Evolutionary conservation across 371 early-diverging fungal genomes (phyloP), one percentile per base, ranked within the genome.

Genomic region (Syncephalastrum contaminatum): DNA sequence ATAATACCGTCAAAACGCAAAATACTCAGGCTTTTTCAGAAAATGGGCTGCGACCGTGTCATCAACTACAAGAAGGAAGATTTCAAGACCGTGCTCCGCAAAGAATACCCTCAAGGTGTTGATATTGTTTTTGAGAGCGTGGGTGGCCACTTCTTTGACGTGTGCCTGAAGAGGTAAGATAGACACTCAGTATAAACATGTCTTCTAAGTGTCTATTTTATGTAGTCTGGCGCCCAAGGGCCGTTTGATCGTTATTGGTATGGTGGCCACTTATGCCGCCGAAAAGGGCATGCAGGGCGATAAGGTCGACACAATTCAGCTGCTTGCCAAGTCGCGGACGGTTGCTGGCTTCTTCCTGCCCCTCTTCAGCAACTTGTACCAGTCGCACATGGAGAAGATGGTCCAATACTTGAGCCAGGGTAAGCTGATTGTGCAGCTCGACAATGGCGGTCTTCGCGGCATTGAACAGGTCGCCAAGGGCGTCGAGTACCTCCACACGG

Each of bases 211-310:
- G 15, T 25, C 46, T 21, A 19, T 42, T n/a, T 24, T 3, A 13
- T 21, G 24, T 51, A 65, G 69, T 45, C 62, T 83, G 48, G 81
- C 81, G 16, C 60, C 71, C 4, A 67, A 75, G 43, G 82, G 83
- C 30, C 75, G 84, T n/a, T 61, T 86, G 50, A 74, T 86, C 61
- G 75, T 86, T 18, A 82, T 86, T 56, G 86, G 86, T 39, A 76
- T 77, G 51, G 62, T 82, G 24, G 60, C 80, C 19, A 62, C 63
- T 10, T 86, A 86, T 58, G 60, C 67, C 40, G 50, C 41, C 44
- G 47, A 52, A 3, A 52, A 56, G 42, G 72, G 69, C 24, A 70
- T 82, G 50, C 66, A 70, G 50, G 69, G 68, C 24, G 80, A 84
- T 60, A 56, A 66, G 39, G 69, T 82, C 15, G 60, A 76, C 36